phyloP scores from a whole-genome alignment of 2,329 filamentous ascomycete genomes.

The Penicillium sp. region DNA sequence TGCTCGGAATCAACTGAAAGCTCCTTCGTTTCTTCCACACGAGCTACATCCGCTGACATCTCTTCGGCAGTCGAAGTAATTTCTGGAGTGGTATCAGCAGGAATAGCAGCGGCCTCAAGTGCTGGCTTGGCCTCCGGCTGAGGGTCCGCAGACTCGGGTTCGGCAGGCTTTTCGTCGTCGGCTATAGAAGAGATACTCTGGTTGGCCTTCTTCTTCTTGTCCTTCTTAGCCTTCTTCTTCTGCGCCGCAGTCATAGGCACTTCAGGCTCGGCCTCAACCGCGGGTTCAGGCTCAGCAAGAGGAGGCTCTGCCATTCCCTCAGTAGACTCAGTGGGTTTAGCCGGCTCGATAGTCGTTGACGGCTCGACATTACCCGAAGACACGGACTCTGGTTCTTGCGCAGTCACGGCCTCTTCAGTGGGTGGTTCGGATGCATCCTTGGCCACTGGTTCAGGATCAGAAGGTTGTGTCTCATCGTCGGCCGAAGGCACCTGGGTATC shows the following conservation, averaged over 20 bases:
- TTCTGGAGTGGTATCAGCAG: constrained; percentile 1
- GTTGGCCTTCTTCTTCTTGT: constrained; percentile 25
- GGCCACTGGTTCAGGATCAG: constrained; percentile 5
- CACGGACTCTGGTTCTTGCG: constrained; percentile 6
- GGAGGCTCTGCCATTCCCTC: background rate
- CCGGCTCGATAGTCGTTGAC: background rate
- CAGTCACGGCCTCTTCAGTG: constrained; percentile 1
- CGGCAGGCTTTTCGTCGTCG: constrained; percentile 12
- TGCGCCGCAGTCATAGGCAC: constrained; percentile 19
- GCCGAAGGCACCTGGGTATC: constrained; percentile 5
- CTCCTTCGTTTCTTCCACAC: background rate
- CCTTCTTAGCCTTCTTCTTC: constrained; percentile 42
- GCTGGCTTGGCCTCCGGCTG: background rate
- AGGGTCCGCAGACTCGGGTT: constrained; percentile 4
- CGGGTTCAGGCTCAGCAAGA: constrained; percentile 6
- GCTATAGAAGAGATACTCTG: constrained; percentile 12
- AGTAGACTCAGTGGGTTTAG: background rate
- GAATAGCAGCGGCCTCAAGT: background rate
- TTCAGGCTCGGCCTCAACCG: constrained; percentile 8
- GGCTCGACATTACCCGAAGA: background rate
- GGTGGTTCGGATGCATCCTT: constrained; percentile 5
- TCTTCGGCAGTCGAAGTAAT: background rate
- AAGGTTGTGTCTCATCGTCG: constrained; percentile 11
- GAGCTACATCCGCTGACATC: background rate
- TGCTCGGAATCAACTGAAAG: background rate